phyloP scores from a whole-genome alignment of 257 asterid genomes.

The Solanum dulcamara region DNA sequence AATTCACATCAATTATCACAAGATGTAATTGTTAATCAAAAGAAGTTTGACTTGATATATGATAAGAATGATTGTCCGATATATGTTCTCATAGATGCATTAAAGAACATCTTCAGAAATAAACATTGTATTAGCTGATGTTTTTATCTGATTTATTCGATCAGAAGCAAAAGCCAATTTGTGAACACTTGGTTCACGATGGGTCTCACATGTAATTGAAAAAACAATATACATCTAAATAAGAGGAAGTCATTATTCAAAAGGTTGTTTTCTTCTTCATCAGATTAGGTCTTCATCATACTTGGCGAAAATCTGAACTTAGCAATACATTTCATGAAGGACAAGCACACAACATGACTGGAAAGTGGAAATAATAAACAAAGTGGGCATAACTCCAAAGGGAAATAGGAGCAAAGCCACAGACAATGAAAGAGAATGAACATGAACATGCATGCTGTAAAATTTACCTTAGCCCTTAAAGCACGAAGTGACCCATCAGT shows the following conservation, averaged over 20 bases:
- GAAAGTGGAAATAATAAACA: background rate
- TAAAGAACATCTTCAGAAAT: background rate
- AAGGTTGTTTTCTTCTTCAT: background rate
- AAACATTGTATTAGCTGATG: background rate
- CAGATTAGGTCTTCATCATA: background rate
- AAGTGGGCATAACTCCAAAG: background rate
- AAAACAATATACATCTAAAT: background rate
- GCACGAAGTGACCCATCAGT: conserved; percentile 92
- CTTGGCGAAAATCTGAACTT: background rate
- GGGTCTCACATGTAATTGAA: background rate
- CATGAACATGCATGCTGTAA: background rate
- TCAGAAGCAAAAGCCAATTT: background rate
- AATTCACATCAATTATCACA: background rate
- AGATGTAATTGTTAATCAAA: background rate
- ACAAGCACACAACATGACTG: background rate
- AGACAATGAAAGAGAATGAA: background rate
- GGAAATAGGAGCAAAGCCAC: background rate
- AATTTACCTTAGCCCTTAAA: conserved; percentile 68
- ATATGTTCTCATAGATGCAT: background rate
- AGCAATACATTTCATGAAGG: background rate
- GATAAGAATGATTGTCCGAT: background rate
- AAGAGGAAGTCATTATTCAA: background rate
- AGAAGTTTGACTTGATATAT: background rate
- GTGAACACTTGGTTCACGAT: background rate
- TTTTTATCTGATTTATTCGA: background rate